Evolutionary conservation across 2,329 filamentous ascomycete genomes (phyloP).

Genomic region (Aspergillus sp.): DNA sequence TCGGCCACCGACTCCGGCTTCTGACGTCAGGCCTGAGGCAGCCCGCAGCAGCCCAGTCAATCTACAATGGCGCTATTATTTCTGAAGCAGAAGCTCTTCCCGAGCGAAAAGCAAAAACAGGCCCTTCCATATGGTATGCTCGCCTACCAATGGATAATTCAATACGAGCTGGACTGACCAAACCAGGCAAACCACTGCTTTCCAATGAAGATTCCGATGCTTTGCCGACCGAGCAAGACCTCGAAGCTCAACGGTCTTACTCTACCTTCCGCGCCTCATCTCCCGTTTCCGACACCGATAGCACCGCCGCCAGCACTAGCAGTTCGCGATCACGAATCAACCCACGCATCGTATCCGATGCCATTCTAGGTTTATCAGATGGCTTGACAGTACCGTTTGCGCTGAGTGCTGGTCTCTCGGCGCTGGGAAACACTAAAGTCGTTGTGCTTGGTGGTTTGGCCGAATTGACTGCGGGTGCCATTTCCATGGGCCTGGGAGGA

Average conservation of each 20-base stretch:
- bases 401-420: slow-evolving; percentile 68
- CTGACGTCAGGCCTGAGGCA: slow-evolving; percentile 10
- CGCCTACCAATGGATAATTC: slow-evolving; percentile 9
- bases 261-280: slow-evolving; percentile 33
- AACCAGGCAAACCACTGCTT: slow-evolving; percentile 37
- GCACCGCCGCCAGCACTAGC: slow-evolving; percentile 22
- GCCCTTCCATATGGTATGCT: slow-evolving; percentile 18
- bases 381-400: slow-evolving; percentile 80
- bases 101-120: slow-evolving; percentile 22
- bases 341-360: slow-evolving; percentile 55
- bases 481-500: slow-evolving; percentile 77
- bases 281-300: slow-evolving; percentile 27
- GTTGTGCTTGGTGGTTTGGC: slow-evolving; percentile 74
- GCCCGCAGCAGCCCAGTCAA: background rate
- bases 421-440: slow-evolving; percentile 64
- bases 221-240: slow-evolving; percentile 29
- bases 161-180: slow-evolving; percentile 6
- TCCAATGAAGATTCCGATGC: slow-evolving; percentile 24
- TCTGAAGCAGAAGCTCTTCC: slow-evolving; percentile 41
- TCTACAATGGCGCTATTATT: slow-evolving; percentile 41
- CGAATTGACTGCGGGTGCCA: slow-evolving; percentile 73
- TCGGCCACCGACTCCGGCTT: background rate
- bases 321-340: slow-evolving; percentile 38
- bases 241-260: slow-evolving; percentile 41
- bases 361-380: slow-evolving; percentile 75